Evolutionary conservation across 306 rosid genomes (phyloP), one percentile per base, ranked within the genome.

Genomic region (Ceratonia siliqua): DNA sequence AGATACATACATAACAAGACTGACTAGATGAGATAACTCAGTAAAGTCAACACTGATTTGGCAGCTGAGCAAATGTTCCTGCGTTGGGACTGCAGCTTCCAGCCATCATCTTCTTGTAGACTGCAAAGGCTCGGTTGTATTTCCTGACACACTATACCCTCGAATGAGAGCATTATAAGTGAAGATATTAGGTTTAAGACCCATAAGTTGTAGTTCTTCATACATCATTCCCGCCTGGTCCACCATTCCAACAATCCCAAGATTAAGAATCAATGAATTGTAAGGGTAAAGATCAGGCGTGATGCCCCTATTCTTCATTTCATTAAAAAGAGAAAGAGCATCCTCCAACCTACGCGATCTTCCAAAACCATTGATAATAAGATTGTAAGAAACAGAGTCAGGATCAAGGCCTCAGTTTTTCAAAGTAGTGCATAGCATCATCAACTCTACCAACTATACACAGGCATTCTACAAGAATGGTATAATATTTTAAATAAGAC

Each of bases 81-180:
- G 25, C 61, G 67, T 94, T 89, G 56, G 97, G 98, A 61, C 81
- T 83, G 83, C 94, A 89, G n/a, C 98, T 97, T 21, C 74, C 91
- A 13, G 86, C 87, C 94, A 94, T 85, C 98, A 94, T 94, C 82
- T 88, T 91, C 88, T 85, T 79, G 86, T 84, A 91, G 70, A 91
- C 78, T 32, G 92, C 81, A 72, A 88, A 94, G 20, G 98, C 98
- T 53, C 77, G 85, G 46, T 94, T 70, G 84, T 80, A 57, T 87
- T 79, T 46, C 88, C 98, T 0, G 96, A 88, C 68, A 73, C 35
- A 76, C 96, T 75, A 57, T 94, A 87, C 57, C 89, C 95, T 58
- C 96, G 88, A 80, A 94, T 94, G 67, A 94, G 98, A 66, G 97
- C 98, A 78, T 94, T 94, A 79, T 89, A 90, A 20, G 97, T 94